phyloP scores from a whole-genome alignment of 1,284 basidiomycete species.

The Taiwanofungus camphoratus region DNA sequence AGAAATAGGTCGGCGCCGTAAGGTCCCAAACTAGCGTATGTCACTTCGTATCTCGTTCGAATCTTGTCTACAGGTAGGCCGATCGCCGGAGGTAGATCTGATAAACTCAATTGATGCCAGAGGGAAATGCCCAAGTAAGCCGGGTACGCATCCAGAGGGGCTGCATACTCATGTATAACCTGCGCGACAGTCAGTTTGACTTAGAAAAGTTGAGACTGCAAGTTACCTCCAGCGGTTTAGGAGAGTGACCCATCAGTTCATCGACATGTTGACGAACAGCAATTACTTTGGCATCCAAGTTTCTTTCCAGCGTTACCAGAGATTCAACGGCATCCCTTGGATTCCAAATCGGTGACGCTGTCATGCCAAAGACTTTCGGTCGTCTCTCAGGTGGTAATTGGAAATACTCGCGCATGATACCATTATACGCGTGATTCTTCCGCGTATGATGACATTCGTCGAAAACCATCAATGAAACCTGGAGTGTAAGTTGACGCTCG shows the following conservation, averaged over 20 bases:
- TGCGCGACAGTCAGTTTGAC: constrained; percentile 22
- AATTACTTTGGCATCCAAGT: constrained; percentile 67
- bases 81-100: constrained; percentile 35
- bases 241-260: constrained; percentile 56
- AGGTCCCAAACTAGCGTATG: constrained; percentile 45
- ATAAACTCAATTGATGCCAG: constrained; percentile 46
- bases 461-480: constrained; percentile 75
- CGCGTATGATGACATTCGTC: constrained; percentile 80
- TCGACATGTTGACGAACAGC: constrained; percentile 61
- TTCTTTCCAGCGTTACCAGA: constrained; percentile 58
- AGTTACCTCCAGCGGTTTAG: constrained; percentile 60
- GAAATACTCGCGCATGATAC: constrained; percentile 75
- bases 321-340: constrained; percentile 56
- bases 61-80: constrained; percentile 52
- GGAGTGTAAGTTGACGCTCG: neutral
- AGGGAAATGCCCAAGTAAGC: constrained; percentile 51
- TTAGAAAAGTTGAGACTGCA: neutral
- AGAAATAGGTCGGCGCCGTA: constrained; percentile 59
- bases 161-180: constrained; percentile 53
- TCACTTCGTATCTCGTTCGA: constrained; percentile 52
- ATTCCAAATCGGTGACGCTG: constrained; percentile 82
- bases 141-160: constrained; percentile 41
- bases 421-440: constrained; percentile 77
- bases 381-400: constrained; percentile 40
- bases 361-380: constrained; percentile 86